Conservation (phyloP, 257 asterid genomes). For the Solanum bulbocastanum region DNA sequence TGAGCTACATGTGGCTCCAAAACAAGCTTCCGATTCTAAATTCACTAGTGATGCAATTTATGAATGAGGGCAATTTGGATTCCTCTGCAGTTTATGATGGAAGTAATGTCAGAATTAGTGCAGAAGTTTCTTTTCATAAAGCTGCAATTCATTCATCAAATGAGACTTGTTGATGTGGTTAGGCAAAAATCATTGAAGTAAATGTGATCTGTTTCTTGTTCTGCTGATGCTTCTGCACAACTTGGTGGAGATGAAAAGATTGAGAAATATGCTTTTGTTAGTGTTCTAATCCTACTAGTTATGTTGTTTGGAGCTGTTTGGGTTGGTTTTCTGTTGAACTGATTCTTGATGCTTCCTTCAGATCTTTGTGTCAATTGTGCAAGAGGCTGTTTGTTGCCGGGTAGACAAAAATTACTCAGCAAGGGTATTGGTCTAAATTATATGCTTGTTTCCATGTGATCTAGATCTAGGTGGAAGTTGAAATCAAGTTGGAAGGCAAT, state of each 20-base stretch:
- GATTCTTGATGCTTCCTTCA: neutral
- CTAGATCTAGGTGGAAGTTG: neutral
- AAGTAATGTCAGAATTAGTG: neutral
- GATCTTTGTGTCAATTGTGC: neutral
- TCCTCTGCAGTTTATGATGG: neutral
- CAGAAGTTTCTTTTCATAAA: neutral
- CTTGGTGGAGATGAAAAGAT: neutral
- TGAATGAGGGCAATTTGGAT: neutral
- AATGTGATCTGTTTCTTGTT: neutral
- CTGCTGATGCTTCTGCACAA: neutral
- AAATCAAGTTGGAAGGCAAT: neutral
- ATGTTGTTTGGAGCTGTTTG: neutral
- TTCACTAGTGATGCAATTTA: neutral
- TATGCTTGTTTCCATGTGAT: neutral
- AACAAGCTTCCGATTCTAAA: neutral
- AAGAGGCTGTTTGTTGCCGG: neutral
- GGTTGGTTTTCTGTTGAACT: neutral
- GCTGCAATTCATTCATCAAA: neutral
- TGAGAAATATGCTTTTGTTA: neutral
- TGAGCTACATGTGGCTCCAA: neutral
- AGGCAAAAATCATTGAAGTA: neutral
- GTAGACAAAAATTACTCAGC: neutral
- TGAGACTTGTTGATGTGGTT: neutral
- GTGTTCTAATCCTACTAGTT: neutral
- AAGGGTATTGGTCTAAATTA: neutral